Evolutionary conservation across 305 asterid genomes (phyloP), one percentile per base, ranked within the genome.

Genomic region (Lippia alba): DNA sequence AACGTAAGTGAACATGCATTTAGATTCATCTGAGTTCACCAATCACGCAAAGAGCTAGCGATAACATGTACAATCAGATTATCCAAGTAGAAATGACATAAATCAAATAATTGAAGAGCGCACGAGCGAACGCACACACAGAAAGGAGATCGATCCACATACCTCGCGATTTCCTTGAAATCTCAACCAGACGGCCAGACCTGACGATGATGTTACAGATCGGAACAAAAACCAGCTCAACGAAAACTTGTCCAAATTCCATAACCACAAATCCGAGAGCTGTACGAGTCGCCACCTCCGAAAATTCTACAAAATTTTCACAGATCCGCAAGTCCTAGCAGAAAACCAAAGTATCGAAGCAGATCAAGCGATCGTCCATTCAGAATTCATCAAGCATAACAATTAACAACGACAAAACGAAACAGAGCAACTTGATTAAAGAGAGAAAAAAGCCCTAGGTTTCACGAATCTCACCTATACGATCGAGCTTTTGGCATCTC

Each of bases 401-500:
- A 17, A 36, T 8, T 36, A 36, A 1, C 30, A 24, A 24, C 30
- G 2, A 36, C n/a, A 36, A 36, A 36, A 36, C 41, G 5, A 36
- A 36, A 36, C 41, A 36, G 41, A 36, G 41, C 41, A 20, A 8
- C 3, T 3, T 5, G 6, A 24, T 24, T 24, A 24, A 24, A 24
- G 30, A 24, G 40, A 1, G 5, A 4, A 30, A 55, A 40, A 12
- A 65, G 33, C 20, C 45, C 45, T 14, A 48, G 9, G 57, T 30
- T 32, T 49, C 4, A 15, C 16, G 59, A 30, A 32, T 41, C 39
- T 0, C 41, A 81, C 85, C 87, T 79, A 79, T 84, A 61, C 83
- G 76, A 53, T 84, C 87, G 3, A 83, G 85, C 41, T 84, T 84
- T 74, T 77, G 83, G 79, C 89, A 84, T 46, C 89, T 75, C 70